Base-by-base conservation (phyloP, 805 yeast species). In the Monosporozyma servazzii region DNA sequence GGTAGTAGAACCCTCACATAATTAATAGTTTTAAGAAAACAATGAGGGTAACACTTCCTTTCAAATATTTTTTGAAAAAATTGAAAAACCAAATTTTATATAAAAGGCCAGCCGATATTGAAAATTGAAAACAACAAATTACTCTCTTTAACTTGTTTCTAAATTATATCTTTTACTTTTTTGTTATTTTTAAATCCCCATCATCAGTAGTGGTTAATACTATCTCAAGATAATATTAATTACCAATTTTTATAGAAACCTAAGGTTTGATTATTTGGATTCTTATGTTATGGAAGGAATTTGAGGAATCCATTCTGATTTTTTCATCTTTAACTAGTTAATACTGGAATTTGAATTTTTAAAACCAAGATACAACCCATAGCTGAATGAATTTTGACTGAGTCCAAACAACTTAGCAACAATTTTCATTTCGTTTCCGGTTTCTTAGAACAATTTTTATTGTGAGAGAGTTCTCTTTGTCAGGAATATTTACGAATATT, bases 151-250 rank as follows among this genome's bases (percentile, higher is more conserved):
- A 21, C 44, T 41, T 41, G 44, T 41, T 21, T 41, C 17, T 41
- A 41, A 41, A 41, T 41, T 21, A 41, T 20, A 1, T 7, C 42
- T 45, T 30, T 49, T 45, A 39, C 44, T 49, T 37, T 51, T 53
- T 54, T 45, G 55, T 53, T 50, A 52, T 55, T 56, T 55, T 52
- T 50, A 63, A 59, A 57, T 49, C 54, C 61, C 68, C 58, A 65
- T 62, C 71, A 67, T 68, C 71, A 68, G 71, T 68, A 66, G 70
- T 67, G 71, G 71, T 67, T 68, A 68, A 65, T 68, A 67, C 71
- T 68, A 66, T 67, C 71, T 68, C 68, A 65, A 64, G 69, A 67
- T 67, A 67, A 66, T 68, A 67, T 68, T 68, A 67, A 68, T 67
- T 66, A 62, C 63, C 56, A 55, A 56, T 58, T 56, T 50, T 58